Conservation (phyloP, 768 basidiomycete species). For the Russula emetica region DNA sequence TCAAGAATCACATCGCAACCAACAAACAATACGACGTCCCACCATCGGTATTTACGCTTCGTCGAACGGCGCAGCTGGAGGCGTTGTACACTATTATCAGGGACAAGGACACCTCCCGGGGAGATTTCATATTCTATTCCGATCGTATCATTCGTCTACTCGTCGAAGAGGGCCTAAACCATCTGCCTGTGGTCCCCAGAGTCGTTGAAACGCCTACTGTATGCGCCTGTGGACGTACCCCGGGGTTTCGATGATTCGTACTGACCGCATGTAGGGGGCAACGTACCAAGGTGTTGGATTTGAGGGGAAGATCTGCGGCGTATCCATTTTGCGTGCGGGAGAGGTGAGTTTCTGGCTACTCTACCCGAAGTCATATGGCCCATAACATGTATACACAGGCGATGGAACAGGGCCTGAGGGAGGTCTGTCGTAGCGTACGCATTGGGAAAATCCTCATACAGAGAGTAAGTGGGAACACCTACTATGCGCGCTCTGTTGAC, state of each 20-base stretch:
- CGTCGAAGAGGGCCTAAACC: slow-evolving; percentile 86
- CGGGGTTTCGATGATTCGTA: not conserved
- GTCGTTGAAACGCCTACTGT: slow-evolving; percentile 81
- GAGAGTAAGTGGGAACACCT: slow-evolving; percentile 49
- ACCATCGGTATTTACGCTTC: slow-evolving; percentile 82
- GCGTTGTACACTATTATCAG: slow-evolving; percentile 94
- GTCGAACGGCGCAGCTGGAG: slow-evolving; percentile 89
- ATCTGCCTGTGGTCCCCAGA: slow-evolving; percentile 70
- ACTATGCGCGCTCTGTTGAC: not conserved
- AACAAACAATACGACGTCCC: slow-evolving; percentile 40
- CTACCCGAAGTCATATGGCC: not conserved
- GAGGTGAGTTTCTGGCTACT: slow-evolving; percentile 49
- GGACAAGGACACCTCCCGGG: slow-evolving; percentile 79
- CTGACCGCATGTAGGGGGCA: slow-evolving; percentile 49
- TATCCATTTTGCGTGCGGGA: slow-evolving; percentile 90
- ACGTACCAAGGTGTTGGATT: slow-evolving; percentile 90
- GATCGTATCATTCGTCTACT: slow-evolving; percentile 85
- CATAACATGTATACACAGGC: slow-evolving; percentile 46
- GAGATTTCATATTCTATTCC: slow-evolving; percentile 95
- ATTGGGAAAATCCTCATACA: slow-evolving; percentile 99
- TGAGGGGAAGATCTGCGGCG: slow-evolving; percentile 94
- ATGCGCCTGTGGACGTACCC: slow-evolving; percentile 2
- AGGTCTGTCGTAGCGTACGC: slow-evolving; percentile 89
- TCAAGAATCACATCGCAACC: not conserved
- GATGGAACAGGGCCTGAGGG: slow-evolving; percentile 95